phyloP scores from a whole-genome alignment of 2,329 filamentous ascomycete species.

The Fusarium euwallaceae region DNA sequence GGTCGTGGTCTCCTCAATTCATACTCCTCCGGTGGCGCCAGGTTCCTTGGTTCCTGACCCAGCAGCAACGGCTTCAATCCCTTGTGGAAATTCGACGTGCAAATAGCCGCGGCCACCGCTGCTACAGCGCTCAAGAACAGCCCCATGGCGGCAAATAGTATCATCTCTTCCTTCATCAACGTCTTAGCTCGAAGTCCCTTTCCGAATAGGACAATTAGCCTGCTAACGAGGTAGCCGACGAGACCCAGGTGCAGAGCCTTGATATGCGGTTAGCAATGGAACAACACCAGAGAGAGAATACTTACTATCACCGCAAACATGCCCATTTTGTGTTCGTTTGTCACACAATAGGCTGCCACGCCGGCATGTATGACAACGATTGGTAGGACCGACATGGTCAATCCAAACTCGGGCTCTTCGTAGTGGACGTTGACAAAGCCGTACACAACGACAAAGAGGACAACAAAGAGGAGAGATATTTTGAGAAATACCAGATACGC shows the following conservation, averaged over 20 bases:
- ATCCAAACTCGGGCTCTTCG: background rate
- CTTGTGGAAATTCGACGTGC: background rate
- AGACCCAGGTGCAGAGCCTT: background rate
- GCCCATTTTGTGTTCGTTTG: background rate
- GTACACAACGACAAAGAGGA: background rate
- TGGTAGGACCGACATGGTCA: background rate
- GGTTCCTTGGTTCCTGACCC: background rate
- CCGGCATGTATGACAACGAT: background rate
- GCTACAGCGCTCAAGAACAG: background rate
- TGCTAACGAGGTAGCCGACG: background rate
- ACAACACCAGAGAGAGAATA: background rate
- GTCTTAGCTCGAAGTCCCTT: background rate
- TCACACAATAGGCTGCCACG: background rate
- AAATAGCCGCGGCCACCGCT: background rate
- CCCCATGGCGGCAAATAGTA: background rate
- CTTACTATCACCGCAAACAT: background rate
- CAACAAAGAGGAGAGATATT: background rate
- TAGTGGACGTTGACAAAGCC: background rate
- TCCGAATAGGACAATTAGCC: background rate
- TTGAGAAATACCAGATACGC: background rate
- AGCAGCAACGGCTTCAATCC: background rate
- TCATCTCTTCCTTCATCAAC: background rate
- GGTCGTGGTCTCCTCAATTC: background rate
- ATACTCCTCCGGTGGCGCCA: background rate
- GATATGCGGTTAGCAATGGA: background rate